phyloP scores from a whole-genome alignment of 768 basidiomycete species.

The Leccinum boreale region DNA sequence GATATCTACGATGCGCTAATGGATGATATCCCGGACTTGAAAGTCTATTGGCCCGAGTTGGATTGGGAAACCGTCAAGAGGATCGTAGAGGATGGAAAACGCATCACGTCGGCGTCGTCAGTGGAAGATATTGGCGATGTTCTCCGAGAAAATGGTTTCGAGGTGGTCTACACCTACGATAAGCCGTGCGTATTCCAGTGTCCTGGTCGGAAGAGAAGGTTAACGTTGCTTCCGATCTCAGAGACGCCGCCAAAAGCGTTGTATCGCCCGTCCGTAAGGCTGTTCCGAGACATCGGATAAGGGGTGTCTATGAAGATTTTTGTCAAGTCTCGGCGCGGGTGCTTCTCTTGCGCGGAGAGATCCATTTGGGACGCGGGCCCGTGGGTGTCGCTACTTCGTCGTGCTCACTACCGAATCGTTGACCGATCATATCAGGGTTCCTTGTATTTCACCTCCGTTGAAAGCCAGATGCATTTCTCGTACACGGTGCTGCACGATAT shows the following conservation, averaged over 20 bases:
- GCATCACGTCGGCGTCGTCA: conserved; percentile 19
- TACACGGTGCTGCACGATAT: conserved; percentile 34
- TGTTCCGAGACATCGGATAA: conserved; percentile 31
- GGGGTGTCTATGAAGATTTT: conserved; percentile 40
- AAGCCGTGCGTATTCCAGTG: background rate
- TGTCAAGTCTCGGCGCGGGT: conserved; percentile 31
- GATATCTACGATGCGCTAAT: background rate
- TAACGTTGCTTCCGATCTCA: background rate
- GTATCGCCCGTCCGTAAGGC: conserved; percentile 34
- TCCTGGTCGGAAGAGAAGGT: background rate
- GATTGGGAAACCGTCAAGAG: conserved; percentile 9
- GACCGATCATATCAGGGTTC: conserved; percentile 23
- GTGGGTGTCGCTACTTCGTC: conserved; percentile 18
- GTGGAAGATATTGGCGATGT: conserved; percentile 31
- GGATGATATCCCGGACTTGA: background rate
- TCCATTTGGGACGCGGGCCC: conserved; percentile 37
- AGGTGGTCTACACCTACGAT: conserved; percentile 39
- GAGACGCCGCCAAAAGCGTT: conserved; percentile 34
- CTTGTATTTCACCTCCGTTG: conserved; percentile 33
- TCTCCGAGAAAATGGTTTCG: conserved; percentile 37
- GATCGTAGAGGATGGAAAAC: conserved; percentile 20
- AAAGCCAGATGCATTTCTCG: conserved; percentile 26
- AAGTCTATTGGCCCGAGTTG: background rate
- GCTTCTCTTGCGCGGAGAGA: conserved; percentile 38
- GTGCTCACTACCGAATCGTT: background rate